Conservation (phyloP, 495 filamentous ascomycete genomes). For the Podospora comata region DNA sequence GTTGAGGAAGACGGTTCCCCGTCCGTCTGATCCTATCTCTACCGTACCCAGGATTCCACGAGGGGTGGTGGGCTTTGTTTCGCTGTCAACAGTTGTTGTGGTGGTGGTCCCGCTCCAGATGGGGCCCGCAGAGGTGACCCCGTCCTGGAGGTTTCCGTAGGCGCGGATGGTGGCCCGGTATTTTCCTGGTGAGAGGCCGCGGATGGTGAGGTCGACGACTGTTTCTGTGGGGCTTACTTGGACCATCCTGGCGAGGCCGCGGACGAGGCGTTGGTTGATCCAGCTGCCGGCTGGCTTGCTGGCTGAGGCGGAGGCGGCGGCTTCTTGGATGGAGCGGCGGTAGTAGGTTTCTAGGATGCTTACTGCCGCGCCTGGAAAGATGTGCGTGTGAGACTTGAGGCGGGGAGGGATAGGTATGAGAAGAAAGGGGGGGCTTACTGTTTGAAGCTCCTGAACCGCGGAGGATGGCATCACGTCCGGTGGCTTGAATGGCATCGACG, state of each 20-base stretch:
- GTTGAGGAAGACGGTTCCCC: constrained; percentile 74
- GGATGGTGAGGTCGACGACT: constrained; percentile 82
- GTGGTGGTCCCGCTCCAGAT: constrained; percentile 60
- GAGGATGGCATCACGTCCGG: constrained; percentile 90
- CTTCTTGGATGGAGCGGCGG: constrained; percentile 27
- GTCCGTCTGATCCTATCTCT: constrained; percentile 63
- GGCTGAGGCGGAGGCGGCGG: constrained; percentile 26
- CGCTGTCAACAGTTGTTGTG: constrained; percentile 12
- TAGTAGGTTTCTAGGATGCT: constrained; percentile 94
- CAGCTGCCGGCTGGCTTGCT: constrained; percentile 22
- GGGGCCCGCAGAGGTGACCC: constrained; percentile 73
- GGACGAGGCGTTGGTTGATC: constrained; percentile 48
- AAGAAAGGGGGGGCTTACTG: constrained; percentile 46
- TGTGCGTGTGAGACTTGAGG: neutral
- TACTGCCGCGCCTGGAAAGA: constrained; percentile 72
- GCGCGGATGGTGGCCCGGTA: constrained; percentile 82
- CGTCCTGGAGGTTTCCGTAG: constrained; percentile 84
- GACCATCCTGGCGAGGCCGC: constrained; percentile 77
- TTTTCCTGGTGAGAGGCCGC: constrained; percentile 73
- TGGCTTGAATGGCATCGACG: constrained; percentile 80
- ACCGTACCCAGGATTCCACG: constrained; percentile 73
- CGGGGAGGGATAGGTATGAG: neutral
- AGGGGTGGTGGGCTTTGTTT: neutral
- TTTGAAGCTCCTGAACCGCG: constrained; percentile 82
- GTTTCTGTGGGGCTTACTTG: constrained; percentile 73